Percentiles rank a stretch among this genome's conserved stretches.
phyloP scores from a whole-genome alignment of 2,329 filamentous ascomycete species.

The Pseudogymnoascus pannorum region DNA sequence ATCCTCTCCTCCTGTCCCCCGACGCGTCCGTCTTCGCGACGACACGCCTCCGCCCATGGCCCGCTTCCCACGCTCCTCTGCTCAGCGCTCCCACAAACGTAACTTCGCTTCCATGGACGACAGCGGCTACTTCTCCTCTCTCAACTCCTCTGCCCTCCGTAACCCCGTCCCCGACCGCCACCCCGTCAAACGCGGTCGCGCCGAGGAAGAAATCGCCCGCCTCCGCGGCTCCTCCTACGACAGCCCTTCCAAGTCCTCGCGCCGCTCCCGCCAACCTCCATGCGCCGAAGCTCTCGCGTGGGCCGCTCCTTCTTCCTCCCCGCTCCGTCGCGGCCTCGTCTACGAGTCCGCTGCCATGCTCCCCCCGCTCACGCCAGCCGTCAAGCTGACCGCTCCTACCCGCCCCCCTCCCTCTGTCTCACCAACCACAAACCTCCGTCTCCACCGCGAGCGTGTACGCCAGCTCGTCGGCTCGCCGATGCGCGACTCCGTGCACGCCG shows the following conservation, averaged over 20 bases:
- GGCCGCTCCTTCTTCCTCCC: slow-evolving; percentile 58
- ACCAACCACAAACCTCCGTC: slow-evolving; percentile 82
- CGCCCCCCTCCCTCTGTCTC: slow-evolving; percentile 67
- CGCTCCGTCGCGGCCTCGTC: slow-evolving; percentile 42
- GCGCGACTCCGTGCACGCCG: slow-evolving; percentile 41
- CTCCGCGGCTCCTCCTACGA: slow-evolving; percentile 89
- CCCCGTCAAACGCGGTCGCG: slow-evolving; percentile 77
- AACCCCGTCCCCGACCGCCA: slow-evolving; percentile 76
- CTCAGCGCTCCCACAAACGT: slow-evolving; percentile 57
- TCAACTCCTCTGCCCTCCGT: slow-evolving; percentile 82
- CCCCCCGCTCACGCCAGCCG: slow-evolving; percentile 73
- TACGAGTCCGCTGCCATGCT: slow-evolving; percentile 53
- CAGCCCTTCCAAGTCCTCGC: slow-evolving; percentile 65
- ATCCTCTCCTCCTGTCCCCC: slow-evolving; percentile 81
- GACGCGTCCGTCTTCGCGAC: slow-evolving; percentile 47
- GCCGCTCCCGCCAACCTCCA: slow-evolving; percentile 35
- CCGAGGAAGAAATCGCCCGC: slow-evolving; percentile 91
- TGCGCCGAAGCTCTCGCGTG: slow-evolving; percentile 16
- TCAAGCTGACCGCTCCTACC: slow-evolving; percentile 65
- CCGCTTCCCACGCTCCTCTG: slow-evolving; percentile 55
- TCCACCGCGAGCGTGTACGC: slow-evolving; percentile 77
- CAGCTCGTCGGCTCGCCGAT: slow-evolving; percentile 75
- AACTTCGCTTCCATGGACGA: slow-evolving; percentile 79
- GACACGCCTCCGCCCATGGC: slow-evolving; percentile 70
- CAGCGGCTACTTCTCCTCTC: slow-evolving; percentile 93